Conservation (phyloP, 331 rosid genomes). For the Phaseolus coccineus region DNA sequence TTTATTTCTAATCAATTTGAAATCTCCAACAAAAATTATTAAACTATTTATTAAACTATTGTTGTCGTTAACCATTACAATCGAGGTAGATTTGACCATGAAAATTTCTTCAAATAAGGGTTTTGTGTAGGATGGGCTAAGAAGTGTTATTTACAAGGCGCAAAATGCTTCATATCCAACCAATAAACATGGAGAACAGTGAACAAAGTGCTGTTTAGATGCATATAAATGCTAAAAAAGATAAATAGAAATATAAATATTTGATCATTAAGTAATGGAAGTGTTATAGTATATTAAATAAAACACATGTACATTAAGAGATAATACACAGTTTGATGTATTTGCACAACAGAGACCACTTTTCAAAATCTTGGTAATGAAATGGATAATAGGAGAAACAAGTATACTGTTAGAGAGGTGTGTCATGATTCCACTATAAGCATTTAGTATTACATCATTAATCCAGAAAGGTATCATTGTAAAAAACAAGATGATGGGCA, state of each 20-base stretch:
- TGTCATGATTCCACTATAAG: background rate
- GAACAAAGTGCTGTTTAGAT: background rate
- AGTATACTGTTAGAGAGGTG: background rate
- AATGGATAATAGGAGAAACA: background rate
- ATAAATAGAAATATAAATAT: background rate
- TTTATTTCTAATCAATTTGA: too few relatives aligned
- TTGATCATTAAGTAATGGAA: too few relatives aligned
- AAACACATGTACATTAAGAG: too few relatives aligned
- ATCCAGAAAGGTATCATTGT: slow-evolving; percentile 14
- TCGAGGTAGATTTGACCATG: background rate
- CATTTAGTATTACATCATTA: background rate
- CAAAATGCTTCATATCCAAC: background rate
- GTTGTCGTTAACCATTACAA: background rate
- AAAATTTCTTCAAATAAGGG: background rate
- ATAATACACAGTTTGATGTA: too few relatives aligned
- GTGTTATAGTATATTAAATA: too few relatives aligned
- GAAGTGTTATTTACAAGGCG: background rate
- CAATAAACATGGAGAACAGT: background rate
- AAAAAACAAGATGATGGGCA: slow-evolving; percentile 31
- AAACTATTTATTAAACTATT: background rate
- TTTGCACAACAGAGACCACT: background rate
- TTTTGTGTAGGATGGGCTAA: background rate
- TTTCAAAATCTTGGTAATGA: background rate
- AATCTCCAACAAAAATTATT: too few relatives aligned
- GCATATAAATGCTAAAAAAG: too few relatives aligned